phyloP scores from a whole-genome alignment of 2,329 filamentous ascomycete species.

The Hymenoscyphus scutula region DNA sequence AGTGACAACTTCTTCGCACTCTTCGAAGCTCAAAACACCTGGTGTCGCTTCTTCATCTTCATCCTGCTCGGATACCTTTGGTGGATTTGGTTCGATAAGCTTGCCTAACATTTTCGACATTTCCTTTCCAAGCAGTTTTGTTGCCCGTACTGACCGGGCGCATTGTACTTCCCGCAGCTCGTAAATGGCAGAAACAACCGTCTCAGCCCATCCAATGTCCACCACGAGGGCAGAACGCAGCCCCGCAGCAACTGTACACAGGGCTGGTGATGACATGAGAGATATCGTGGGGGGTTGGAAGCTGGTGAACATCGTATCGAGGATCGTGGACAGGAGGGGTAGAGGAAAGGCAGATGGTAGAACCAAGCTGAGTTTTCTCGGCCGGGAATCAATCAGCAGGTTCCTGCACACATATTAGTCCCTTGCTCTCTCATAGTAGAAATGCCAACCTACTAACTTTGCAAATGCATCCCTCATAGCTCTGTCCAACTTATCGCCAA shows the following conservation, averaged over 20 bases:
- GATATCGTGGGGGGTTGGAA: constrained; percentile 81
- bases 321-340: constrained; percentile 69
- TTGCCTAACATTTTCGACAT: constrained; percentile 63
- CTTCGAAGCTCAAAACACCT: constrained; percentile 62
- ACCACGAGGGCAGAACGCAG: constrained; percentile 82
- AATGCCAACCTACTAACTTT: constrained; percentile 58
- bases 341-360: constrained; percentile 76
- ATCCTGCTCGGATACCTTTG: constrained; percentile 6
- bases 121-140: constrained; percentile 66
- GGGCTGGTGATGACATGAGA: constrained; percentile 73
- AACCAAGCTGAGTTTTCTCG: constrained; percentile 70
- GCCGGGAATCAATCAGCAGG: constrained; percentile 70
- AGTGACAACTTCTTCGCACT: constrained; percentile 75
- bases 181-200: constrained; percentile 79
- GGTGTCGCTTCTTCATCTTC: constrained; percentile 16
- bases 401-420: constrained; percentile 43
- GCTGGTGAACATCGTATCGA: constrained; percentile 76
- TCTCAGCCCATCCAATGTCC: constrained; percentile 92
- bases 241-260: constrained; percentile 74
- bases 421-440: constrained; percentile 15
- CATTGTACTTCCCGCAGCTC: constrained; percentile 82
- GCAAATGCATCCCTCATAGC: constrained; percentile 78
- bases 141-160: constrained; percentile 69
- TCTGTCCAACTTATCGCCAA: constrained; percentile 84
- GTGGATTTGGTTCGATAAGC: constrained; percentile 37